Evolutionary conservation across 768 basidiomycete genomes (phyloP), one percentile per base, ranked within the genome.

Genomic region (Mycena capillaripes): DNA sequence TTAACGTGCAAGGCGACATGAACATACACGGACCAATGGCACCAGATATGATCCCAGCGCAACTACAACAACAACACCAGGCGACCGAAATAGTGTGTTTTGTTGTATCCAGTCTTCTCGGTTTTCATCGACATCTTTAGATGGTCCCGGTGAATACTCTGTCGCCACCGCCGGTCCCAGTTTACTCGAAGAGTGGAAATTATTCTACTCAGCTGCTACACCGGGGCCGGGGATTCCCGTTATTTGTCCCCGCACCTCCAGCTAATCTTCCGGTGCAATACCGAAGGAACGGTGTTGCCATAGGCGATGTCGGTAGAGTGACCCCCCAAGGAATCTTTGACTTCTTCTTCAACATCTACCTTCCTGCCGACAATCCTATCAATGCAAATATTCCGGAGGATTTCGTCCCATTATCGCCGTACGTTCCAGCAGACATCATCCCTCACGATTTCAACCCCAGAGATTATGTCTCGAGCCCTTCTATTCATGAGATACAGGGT

Each of bases 301-400:
- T 83, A 53, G 82, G 83, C 9, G 83, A 83, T 42, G 80, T 83
- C 21, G 81, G 81, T 19, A 69, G 79, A 16, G 67, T 84, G 21
- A 75, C 81, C 14, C 76, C 76, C 17, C 71, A 76, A 44, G 82
- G 81, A 42, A 66, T 60, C 11, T 83, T 82, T 27, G 81, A 81
- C 38, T 71, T 78, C 30, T 77, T 83, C 32, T 84, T 84, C 74
- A 83, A 82, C 66, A 69, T 82, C 23, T 80, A 77, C 42, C 59
- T 78, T 4, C 73, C 80, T 44, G 30, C 52, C 25, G 56, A 52
- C 40, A 50, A 80, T 59, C 77, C 78, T 40, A 70, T 82, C 52
- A 77, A 83, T 48, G 61, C 34, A 7, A 69, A 70, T 11, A 78
- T 82, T 23, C 82, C 83, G 0, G 76, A 69, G 1, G 75, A 71